phyloP scores from a whole-genome alignment of 2,329 filamentous ascomycete species.

The Phialophora tarda region DNA sequence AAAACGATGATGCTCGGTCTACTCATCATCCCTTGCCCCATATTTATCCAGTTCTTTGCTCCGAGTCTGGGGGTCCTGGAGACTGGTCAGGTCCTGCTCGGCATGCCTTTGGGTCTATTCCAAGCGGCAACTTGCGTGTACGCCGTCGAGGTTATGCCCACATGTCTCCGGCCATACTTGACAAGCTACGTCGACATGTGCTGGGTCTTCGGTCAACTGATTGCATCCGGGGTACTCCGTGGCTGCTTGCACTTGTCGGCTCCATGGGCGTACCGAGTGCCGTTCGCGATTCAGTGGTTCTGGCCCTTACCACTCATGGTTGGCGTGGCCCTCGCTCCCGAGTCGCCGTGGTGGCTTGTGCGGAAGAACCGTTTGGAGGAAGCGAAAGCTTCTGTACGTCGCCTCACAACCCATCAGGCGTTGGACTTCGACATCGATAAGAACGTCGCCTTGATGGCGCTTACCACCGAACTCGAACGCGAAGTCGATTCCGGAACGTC shows the following conservation, averaged over 20 bases:
- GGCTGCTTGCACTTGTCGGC: slow-evolving; percentile 42
- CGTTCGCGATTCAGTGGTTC: slow-evolving; percentile 54
- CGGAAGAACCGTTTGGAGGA: slow-evolving; percentile 45
- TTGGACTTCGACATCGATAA: slow-evolving; percentile 41
- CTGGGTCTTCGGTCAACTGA: slow-evolving; percentile 48
- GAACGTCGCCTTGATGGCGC: slow-evolving; percentile 47
- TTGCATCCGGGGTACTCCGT: slow-evolving; percentile 43
- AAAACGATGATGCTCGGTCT: slow-evolving; percentile 68
- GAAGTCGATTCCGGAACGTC: slow-evolving; percentile 35
- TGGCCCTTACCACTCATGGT: slow-evolving; percentile 56
- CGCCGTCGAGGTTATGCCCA: slow-evolving; percentile 43
- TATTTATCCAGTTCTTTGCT: slow-evolving; percentile 51
- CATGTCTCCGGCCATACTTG: slow-evolving; percentile 40
- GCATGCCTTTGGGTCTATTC: slow-evolving; percentile 53
- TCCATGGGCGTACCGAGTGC: slow-evolving; percentile 48
- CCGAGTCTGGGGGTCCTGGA: slow-evolving; percentile 43
- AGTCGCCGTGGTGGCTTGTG: slow-evolving; percentile 49
- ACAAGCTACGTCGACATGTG: slow-evolving; percentile 50
- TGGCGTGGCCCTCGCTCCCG: slow-evolving; percentile 49
- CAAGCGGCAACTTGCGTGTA: slow-evolving; percentile 48
- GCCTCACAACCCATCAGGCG: slow-evolving; percentile 39
- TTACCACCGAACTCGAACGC: slow-evolving; percentile 47
- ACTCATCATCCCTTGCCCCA: slow-evolving; percentile 48
- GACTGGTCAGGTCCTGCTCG: slow-evolving; percentile 45
- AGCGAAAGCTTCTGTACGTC: slow-evolving; percentile 43